Evolutionary conservation across 192 early-diverging fungal species (phyloP), one percentile per base, ranked within the genome.

Genomic region (Lobosporangium transversale): DNA sequence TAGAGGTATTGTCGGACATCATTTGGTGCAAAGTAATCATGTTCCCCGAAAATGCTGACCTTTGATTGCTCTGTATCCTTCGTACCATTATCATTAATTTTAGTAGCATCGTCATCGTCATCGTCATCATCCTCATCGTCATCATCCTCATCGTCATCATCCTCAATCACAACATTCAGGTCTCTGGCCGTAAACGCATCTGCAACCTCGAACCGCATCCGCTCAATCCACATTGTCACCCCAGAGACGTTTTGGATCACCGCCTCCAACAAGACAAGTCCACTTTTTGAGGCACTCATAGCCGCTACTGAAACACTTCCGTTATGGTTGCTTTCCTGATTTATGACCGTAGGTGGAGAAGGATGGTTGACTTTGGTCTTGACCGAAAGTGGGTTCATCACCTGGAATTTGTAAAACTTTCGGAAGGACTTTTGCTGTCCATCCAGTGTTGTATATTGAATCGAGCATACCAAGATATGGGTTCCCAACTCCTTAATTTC

Each of bases 381-480:
- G 52, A 98, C 97, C 11, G 94, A 87, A 33, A 98, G 85, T 42
- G 97, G 97, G 78, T 98, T 98, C 45, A 93, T 73, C 17, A 97
- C 97, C 84, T 97, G 94, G 76, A 98, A 98, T 64, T 95, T 96
- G 87, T 94, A 98, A 68, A 95, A 94, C 69, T 94, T 95, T 49
- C 94, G 87, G 76, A 98, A 90, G 30, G 79, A 84, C 30, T 90
- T 89, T 53, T 85, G 84, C 59, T 88, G 84, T 26, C 88, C 86
- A 50, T 92, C 89, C 27, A 85, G 79, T 0, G 87, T 87, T 11
- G 86, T 67, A 66, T 97, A 98, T n/a, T 88, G 83, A 7, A 95
- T 87, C 12, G 90, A 89, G 64, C 97, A 98, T 1, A 92, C 92
- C 36, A 98, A 85, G 23, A 94, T 94, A 66, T 98, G 97, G 17